phyloP scores from a whole-genome alignment of 176 grass and related monocot genomes.

The Bothriochloa decipiens region DNA sequence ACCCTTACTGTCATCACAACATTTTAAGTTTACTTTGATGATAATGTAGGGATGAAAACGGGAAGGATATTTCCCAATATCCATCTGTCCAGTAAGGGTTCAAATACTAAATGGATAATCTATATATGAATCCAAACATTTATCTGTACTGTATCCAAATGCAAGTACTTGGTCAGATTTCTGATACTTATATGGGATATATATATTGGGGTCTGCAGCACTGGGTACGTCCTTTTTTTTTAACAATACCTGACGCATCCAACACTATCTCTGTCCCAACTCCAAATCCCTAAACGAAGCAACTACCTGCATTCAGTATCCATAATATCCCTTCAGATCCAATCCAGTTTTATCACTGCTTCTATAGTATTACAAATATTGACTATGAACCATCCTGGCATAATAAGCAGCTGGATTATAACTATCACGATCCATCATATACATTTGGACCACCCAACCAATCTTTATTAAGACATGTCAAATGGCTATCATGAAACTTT shows the following conservation, averaged over 20 bases:
- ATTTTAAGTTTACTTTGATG: conserved; percentile 26
- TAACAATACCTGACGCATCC: neutral
- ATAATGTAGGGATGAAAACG: neutral
- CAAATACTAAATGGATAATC: neutral
- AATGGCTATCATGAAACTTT: neutral
- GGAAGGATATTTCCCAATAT: neutral
- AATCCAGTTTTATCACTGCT: neutral
- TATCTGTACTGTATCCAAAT: neutral
- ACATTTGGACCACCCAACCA: neutral
- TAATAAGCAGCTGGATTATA: neutral
- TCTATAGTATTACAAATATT: neutral
- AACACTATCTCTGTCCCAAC: neutral
- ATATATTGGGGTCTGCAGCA: too few species aligned
- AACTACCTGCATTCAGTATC: neutral
- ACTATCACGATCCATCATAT: neutral
- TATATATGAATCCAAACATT: neutral
- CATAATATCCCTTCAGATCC: neutral
- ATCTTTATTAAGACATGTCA: neutral
- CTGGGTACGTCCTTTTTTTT: too few species aligned
- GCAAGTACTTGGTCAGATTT: neutral
- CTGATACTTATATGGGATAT: neutral
- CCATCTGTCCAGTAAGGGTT: neutral
- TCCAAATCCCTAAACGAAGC: neutral
- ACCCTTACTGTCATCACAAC: neutral
- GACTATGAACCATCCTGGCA: neutral